Base-by-base conservation (phyloP, 2,329 filamentous ascomycete genomes). In the Trichoderma citrinoviride region DNA sequence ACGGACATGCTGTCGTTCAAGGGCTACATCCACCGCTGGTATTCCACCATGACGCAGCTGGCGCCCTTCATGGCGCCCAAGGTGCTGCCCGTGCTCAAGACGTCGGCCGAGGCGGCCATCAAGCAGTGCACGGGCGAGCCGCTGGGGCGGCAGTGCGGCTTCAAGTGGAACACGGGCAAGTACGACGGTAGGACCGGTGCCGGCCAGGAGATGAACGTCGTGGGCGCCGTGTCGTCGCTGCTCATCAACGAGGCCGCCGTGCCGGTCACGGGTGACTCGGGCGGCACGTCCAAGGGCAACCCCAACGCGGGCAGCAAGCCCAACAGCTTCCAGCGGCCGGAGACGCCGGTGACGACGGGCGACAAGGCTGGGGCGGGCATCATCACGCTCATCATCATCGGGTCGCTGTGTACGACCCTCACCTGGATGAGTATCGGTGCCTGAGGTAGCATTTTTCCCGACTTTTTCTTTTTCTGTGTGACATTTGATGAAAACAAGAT, bases 1-100 rank as follows among this genome's bases (percentile, higher is more conserved):
- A 82, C 81, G 49, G 89, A 90, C 68, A 86, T 89, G 76, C 77
- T 83, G 65, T 83, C 84, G 6, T 89, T 87, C 80, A 88, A 89
- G 70, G 86, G 85, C 15, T 83, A 86, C 56, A 75, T 89, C 23
- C 78, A 83, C 41, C 80, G 83, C 23, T 87, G 84, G 82, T 80
- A 88, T 69, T 81, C 82, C 7, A 77, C 80, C 49, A 79, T 82
- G 2, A 80, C 81, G 3, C 78, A 85, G 66, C 69, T 88, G 33
- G 84, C 85, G 1, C 85, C 87, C 0, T 83, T 80, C 53, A 84
- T 82, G 1, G 74, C 77, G 27, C 73, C 78, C 2, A 73, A 73
- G n/a, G 83, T 89, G 61, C 77, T 81, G 58, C 79, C 83, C 1
- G 80, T 83, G 49, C 76, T 89, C 2, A 75, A 77, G 53, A 80